These are phyloP conservation scores for Solanum medicagineum DNA, from an alignment of 257 asterid genomes.

Conservation along the genomic window DNA sequence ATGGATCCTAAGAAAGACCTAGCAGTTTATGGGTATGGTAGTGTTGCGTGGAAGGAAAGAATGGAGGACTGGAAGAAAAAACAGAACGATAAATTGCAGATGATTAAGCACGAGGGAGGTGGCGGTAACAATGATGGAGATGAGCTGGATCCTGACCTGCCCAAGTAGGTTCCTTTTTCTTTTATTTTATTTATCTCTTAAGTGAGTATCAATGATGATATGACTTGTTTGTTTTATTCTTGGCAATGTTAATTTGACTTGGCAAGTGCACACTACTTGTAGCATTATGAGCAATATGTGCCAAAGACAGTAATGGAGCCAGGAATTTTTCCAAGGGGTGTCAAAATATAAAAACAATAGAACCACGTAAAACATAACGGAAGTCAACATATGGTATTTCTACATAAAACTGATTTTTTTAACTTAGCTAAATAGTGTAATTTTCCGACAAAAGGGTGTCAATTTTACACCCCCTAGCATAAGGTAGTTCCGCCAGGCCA, in stretches of 20 bases:
- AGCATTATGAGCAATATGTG: neutral
- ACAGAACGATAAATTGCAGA: constrained; percentile 84
- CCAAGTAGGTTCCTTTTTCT: constrained; percentile 59
- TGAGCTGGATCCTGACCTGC: constrained; percentile 83
- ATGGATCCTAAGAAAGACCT: constrained; percentile 98
- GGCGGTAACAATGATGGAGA: constrained; percentile 39
- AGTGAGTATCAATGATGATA: neutral
- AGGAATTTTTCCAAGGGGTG: neutral
- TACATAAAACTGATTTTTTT: neutral
- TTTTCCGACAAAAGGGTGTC: neutral
- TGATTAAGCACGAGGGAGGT: constrained; percentile 85
- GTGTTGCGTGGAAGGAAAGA: constrained; percentile 97
- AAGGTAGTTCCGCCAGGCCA: neutral
- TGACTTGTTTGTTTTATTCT: constrained; percentile 10
- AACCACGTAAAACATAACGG: neutral
- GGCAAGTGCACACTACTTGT: neutral
- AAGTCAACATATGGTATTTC: neutral
- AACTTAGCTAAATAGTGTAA: neutral
- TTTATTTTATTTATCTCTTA: neutral
- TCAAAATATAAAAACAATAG: neutral
- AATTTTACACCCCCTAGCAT: neutral
- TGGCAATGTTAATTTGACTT: neutral
- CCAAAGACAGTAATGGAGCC: neutral
- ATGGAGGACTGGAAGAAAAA: constrained; percentile 98
- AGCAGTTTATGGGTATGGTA: constrained; percentile 92